Evolutionary conservation across 768 basidiomycete species (phyloP).

Genomic region (Lactarius pseudohatsudake): DNA sequence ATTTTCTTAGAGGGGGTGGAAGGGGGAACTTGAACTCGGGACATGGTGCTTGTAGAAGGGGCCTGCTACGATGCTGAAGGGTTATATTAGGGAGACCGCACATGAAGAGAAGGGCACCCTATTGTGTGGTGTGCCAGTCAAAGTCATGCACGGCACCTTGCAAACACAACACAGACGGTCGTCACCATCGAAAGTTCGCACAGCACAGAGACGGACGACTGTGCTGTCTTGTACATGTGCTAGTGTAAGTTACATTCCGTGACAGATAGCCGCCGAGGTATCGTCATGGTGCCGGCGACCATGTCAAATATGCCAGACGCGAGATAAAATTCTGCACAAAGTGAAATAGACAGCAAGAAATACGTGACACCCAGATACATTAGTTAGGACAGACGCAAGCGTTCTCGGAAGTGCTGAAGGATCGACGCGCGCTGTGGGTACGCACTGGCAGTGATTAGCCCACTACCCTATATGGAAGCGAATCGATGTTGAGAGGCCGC

Average conservation of each 20-base stretch:
- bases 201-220: neutral
- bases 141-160: neutral
- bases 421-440: too few relatives aligned
- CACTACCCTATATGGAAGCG: too few relatives aligned
- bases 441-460: too few relatives aligned
- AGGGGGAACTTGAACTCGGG: neutral
- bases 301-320: neutral
- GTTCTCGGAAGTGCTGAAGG: neutral
- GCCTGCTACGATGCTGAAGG: neutral
- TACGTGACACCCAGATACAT: neutral
- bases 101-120: neutral
- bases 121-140: neutral
- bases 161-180: neutral
- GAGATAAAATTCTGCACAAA: neutral
- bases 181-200: neutral
- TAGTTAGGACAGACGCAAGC: neutral
- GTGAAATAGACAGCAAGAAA: neutral
- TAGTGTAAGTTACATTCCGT: too few relatives aligned
- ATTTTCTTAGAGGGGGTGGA: neutral
- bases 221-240: too few relatives aligned
- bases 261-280: neutral
- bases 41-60: neutral
- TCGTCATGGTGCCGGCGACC: neutral
- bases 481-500: neutral
- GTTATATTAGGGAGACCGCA: neutral